Percentiles rank a stretch among this genome's conserved stretches.
These are phyloP conservation scores for Torrubiella hemipterigena DNA, from an alignment of 2,329 filamentous ascomycete genomes.

Conservation along the genomic window DNA sequence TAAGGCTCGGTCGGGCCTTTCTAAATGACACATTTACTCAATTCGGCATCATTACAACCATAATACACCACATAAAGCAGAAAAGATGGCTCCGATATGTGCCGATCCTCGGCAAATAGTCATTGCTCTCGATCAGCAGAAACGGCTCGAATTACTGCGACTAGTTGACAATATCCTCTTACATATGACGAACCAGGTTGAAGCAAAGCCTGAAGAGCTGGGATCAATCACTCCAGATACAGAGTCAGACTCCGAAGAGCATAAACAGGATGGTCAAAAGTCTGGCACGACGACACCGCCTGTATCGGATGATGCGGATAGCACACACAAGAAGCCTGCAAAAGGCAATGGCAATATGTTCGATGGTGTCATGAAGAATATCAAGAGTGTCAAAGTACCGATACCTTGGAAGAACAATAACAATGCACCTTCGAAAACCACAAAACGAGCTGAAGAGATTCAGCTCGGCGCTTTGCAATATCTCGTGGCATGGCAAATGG, in stretches of 20 bases:
- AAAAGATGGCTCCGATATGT: slow-evolving; percentile 40
- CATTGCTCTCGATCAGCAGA: slow-evolving; percentile 39
- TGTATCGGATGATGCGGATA: background rate
- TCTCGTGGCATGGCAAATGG: slow-evolving; percentile 67
- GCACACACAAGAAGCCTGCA: background rate
- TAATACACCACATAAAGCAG: background rate
- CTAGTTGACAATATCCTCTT: slow-evolving; percentile 38
- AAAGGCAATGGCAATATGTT: background rate
- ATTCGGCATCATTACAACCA: too few relatives aligned
- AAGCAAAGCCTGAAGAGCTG: slow-evolving; percentile 21
- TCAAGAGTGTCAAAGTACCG: slow-evolving; percentile 10
- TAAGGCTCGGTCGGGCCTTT: too few relatives aligned
- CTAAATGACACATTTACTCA: too few relatives aligned
- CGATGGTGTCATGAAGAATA: slow-evolving; percentile 4
- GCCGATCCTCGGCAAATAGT: slow-evolving; percentile 42
- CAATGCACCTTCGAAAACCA: slow-evolving; percentile 2
- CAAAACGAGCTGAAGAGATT: slow-evolving; percentile 16
- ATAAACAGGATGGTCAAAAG: background rate
- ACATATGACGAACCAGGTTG: slow-evolving; percentile 41
- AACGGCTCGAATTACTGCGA: slow-evolving; percentile 36
- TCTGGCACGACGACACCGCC: too few relatives aligned
- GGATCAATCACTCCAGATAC: slow-evolving; percentile 7
- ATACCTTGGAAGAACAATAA: slow-evolving; percentile 5
- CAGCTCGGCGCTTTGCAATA: slow-evolving; percentile 48
- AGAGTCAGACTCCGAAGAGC: background rate